Evolutionary conservation across 2,329 filamentous ascomycete species (phyloP).

Genomic region (Beauveria caledonica): DNA sequence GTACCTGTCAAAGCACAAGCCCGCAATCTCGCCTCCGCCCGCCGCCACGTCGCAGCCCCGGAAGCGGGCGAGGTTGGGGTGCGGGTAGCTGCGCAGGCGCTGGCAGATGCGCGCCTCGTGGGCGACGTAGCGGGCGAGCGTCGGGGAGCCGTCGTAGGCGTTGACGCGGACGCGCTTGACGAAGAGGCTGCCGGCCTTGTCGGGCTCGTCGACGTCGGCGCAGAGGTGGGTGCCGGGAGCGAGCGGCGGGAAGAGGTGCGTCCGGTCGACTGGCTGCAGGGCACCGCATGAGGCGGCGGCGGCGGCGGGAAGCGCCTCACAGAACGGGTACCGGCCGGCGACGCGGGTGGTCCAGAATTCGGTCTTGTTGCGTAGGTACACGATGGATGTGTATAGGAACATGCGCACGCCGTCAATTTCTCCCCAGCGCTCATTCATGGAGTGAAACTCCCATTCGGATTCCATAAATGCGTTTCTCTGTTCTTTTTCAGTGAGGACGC

Average conservation of each 20-base stretch:
- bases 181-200: neutral
- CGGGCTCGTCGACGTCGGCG: neutral
- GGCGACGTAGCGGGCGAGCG: neutral
- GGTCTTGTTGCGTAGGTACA: neutral
- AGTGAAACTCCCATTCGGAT: neutral
- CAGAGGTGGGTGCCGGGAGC: neutral
- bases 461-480: neutral
- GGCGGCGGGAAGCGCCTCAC: neutral
- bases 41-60: neutral
- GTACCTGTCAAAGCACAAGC: neutral
- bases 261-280: neutral
- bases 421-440: neutral
- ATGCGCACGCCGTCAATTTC: neutral
- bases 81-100: neutral
- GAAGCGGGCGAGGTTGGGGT: neutral
- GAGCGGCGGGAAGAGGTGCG: neutral
- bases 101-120: constrained; percentile 3
- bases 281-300: neutral
- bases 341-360: neutral
- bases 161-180: neutral
- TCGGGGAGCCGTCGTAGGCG: neutral
- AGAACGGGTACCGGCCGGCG: neutral
- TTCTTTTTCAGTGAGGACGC: too few relatives aligned
- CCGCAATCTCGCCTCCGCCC: neutral
- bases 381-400: constrained; percentile 1